Evolutionary conservation across 495 filamentous ascomycete species (phyloP).

Genomic region (Astrocystis sublimbata): DNA sequence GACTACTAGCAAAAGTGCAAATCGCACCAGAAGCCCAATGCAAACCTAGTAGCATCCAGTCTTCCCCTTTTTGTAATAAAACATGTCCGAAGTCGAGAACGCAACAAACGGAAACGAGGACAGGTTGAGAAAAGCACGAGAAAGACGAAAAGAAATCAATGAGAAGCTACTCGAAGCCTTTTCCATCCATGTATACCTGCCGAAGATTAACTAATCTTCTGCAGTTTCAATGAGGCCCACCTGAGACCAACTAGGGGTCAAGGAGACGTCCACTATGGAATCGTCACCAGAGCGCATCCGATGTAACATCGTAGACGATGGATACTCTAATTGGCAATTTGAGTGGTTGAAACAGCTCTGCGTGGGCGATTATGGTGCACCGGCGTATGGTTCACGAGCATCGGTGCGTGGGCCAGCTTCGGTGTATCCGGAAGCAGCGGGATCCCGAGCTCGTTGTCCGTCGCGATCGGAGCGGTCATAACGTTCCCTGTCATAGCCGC

Average conservation of each 20-base stretch:
- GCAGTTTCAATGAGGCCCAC: slow-evolving; percentile 32
- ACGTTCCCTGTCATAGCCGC: slow-evolving; percentile 56
- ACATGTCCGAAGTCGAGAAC: slow-evolving; percentile 18
- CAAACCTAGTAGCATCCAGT: slow-evolving; percentile 28
- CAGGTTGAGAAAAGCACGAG: slow-evolving; percentile 21
- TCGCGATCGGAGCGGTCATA: slow-evolving; percentile 55
- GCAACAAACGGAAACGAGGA: slow-evolving; percentile 14
- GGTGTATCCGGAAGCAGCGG: slow-evolving; percentile 53
- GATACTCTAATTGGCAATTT: no score
- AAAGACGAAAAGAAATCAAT: slow-evolving; percentile 23
- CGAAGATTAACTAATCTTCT: slow-evolving; percentile 35
- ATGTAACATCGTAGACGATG: slow-evolving; percentile 4
- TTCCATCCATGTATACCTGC: slow-evolving; percentile 41
- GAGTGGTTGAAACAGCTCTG: no score
- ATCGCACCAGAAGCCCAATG: slow-evolving; percentile 23
- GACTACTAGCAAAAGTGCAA: slow-evolving; percentile 15
- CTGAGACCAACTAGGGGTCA: slow-evolving; percentile 28
- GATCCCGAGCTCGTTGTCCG: slow-evolving; percentile 49
- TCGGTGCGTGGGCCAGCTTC: slow-evolving; percentile 64
- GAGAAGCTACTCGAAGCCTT: slow-evolving; percentile 32
- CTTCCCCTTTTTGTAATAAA: slow-evolving; percentile 21
- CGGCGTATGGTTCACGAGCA: slow-evolving; percentile 60
- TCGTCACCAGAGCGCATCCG: slow-evolving; percentile 18
- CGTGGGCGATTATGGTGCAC: slow-evolving; percentile 33
- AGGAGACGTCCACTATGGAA: slow-evolving; percentile 15